Conservation (phyloP, 306 rosid species). For the Glycine latifolia region DNA sequence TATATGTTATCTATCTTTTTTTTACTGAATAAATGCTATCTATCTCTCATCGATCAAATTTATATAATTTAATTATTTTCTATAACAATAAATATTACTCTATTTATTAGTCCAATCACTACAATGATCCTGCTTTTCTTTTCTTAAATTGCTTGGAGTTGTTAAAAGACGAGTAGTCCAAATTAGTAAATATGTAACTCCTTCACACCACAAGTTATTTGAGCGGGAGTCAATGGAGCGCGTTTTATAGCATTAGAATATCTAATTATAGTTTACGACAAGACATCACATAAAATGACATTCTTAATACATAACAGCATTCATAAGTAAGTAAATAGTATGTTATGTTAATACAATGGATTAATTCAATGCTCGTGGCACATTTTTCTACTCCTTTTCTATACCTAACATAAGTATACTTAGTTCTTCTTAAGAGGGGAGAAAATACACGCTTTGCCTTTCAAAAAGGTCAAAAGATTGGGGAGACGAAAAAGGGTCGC, state of each 20-base stretch:
- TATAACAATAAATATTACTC: neutral
- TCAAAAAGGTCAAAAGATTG: slow-evolving; percentile 71
- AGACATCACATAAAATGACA: slow-evolving; percentile 51
- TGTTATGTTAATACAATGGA: slow-evolving; percentile 55
- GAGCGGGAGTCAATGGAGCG: slow-evolving; percentile 19
- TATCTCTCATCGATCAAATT: too few relatives aligned
- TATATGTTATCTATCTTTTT: too few relatives aligned
- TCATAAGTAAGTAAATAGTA: slow-evolving; percentile 14
- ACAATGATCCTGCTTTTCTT: too few relatives aligned
- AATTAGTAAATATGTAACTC: neutral
- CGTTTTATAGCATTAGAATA: slow-evolving; percentile 26
- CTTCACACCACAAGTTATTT: neutral
- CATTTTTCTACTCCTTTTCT: slow-evolving; percentile 45
- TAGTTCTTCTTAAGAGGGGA: slow-evolving; percentile 55
- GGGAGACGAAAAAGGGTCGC: slow-evolving; percentile 50
- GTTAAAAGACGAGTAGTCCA: too few relatives aligned
- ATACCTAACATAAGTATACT: slow-evolving; percentile 62
- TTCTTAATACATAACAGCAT: neutral
- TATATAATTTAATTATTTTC: too few relatives aligned
- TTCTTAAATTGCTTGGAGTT: too few relatives aligned
- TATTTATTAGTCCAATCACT: neutral
- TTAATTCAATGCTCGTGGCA: slow-evolving; percentile 56
- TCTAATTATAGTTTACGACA: slow-evolving; percentile 43
- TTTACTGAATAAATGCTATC: too few relatives aligned
- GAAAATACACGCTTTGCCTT: slow-evolving; percentile 62